Base-by-base conservation (phyloP, 2,329 filamentous ascomycete genomes). In the Trichoderma sp. region DNA sequence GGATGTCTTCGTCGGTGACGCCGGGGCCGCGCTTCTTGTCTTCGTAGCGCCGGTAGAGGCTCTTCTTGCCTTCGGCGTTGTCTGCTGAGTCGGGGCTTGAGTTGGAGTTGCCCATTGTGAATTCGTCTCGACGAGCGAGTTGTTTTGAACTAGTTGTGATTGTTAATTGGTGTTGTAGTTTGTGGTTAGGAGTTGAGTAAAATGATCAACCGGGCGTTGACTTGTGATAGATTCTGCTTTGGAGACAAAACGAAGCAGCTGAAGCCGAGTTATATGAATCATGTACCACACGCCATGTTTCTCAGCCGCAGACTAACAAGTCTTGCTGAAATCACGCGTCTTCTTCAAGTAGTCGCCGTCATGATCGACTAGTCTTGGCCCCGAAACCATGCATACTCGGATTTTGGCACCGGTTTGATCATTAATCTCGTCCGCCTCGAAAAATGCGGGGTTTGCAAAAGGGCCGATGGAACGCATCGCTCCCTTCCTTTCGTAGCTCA, bases 1-100 rank as follows among this genome's bases (percentile, higher is more conserved):
- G 60, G 32, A 83, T 71, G 70, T 81, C 80, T 13, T 79, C 79
- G 68, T 82, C 80, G 70, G 76, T 79, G 56, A 80, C 76, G 26
- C 74, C 72, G 13, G 68, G 63, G 56, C 75, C 72, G 46, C 72
- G 73, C 71, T 80, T 80, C 52, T 75, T 74, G 56, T 76, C 75
- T 61, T 77, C 75, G 68, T 73, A 76, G 66, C 77, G 75, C 39
- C 75, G 73, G 72, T 78, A 80, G 34, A 80, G 70, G 8, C 76
- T 76, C 65, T 74, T 75, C 28, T 79, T 69, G 59, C 16, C 28
- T 11, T 14, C 34, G 30, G 8, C 24, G 28, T 21, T 46, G 52
- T 58, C 52, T 16, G 52, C n/a, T 4, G 52, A 26, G 5, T 51
- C 64, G 16, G 64, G 30, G 21, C 18, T 34, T 11, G 54, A 66